Evolutionary conservation across 331 rosid species (phyloP), one percentile per base, ranked within the genome.

Genomic region (Quercus tomentella): DNA sequence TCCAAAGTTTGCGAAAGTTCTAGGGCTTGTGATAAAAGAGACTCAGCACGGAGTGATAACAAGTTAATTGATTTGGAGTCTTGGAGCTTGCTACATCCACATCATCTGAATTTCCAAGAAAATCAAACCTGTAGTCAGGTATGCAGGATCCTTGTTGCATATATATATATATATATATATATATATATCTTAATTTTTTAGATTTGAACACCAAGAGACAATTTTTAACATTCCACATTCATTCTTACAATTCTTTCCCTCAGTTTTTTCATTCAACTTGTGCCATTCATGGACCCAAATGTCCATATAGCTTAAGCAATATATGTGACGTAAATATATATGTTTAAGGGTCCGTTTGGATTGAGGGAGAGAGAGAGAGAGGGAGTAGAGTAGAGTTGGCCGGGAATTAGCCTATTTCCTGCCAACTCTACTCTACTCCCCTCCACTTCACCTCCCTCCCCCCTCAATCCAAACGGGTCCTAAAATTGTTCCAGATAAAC

Each of bases 1-100:
- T 71, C 81, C 75, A 11, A 45, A 55, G 60, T 17, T 54, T 52
- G 54, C 56, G 21, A 70, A 80, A 56, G 16, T 79, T 70, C 57
- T 75, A 26, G 80, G 76, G 52, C 33, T 83, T 31, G 66, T 71
- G 81, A 55, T 55, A 26, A 67, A 76, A 76, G 51, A 55, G 62
- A 33, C 55, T 52, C 68, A 17, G 25, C 67, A 49, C 5, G 4
- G 73, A 57, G 65, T 62, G 72, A 49, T 55, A 76, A 20, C 30
- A 67, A 35, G 43, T 17, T 58, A 30, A 54, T 73, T 49, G 65
- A 68, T 58, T 43, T 20, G 6, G 16, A 37, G 61, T 77, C 65
- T 17, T 67, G 35, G 58, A 35, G 28, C 12, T 68, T 17, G 55
- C 66, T 15, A 70, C 74, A 22, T 35, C 18, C 57, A 23, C 75